Base-by-base conservation (phyloP, 306 rosid genomes). In the Quercus suber region DNA sequence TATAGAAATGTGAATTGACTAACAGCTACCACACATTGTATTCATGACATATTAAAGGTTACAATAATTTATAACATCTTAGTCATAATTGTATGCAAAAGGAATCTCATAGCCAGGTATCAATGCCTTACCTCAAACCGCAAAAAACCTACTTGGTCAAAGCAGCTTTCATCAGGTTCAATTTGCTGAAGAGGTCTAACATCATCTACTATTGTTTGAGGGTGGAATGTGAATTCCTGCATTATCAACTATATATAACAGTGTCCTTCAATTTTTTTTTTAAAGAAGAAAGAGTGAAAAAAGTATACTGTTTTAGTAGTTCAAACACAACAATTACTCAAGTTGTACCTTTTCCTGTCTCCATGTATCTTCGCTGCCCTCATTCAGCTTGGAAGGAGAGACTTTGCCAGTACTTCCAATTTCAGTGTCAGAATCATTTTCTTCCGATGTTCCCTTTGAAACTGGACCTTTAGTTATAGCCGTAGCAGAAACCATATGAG, bases 61-160 rank as follows among this genome's bases (percentile, higher is more conserved):
- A 33, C 72, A 30, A 11, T 14, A 0, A 58, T 49, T 49, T 49
- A 49, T 49, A 49, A 49, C 25, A 59, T 10, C 67, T 12, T 23
- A 12, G 5, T 59, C 67, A 23, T 23, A 21, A 11, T 23, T 21
- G 30, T 59, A 8, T 23, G 6, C 2, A 64, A 59, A 23, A 21
- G 25, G 69, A 58, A 63, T 45, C 51, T 3, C 21, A 53, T 11
- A 25, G 45, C 41, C 45, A 45, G 55, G 58, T 61, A 4, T 28
- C 55, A 43, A 76, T 19, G 19, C 53, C 81, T 83, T 76, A 90
- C 98, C 97, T 94, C 99, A 86, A 94, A 92, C 57, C 99, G 88
- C 73, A 94, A 83, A 85, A 86, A 83, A 81, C 80, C 87, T 78
- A 79, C 84, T 55, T 84, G 80, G 70, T 75, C 73, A 65, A 86